Evolutionary conservation across 805 yeast species (phyloP).

Genomic region (Priceomyces haplophilus): DNA sequence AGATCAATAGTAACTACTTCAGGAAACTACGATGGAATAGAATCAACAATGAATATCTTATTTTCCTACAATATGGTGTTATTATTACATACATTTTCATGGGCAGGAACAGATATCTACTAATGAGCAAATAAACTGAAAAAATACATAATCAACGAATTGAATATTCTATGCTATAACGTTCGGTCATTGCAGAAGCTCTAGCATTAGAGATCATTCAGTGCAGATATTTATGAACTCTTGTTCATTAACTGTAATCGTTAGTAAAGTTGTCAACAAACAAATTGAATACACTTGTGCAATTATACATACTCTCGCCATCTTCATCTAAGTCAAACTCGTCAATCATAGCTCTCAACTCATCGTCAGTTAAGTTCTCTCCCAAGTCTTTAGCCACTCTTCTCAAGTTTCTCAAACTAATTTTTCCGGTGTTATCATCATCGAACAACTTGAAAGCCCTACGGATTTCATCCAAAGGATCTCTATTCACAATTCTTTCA

Average conservation of each 20-base stretch:
- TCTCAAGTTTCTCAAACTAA: conserved; percentile 75
- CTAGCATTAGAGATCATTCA: conserved; percentile 35
- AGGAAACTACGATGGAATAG: no score
- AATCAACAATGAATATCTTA: no score
- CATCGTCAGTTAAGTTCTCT: conserved; percentile 88
- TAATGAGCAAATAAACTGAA: not conserved
- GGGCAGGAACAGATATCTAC: no score
- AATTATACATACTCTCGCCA: conserved; percentile 64
- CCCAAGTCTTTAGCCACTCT: conserved; percentile 91
- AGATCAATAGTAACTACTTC: no score
- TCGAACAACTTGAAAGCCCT: conserved; percentile 90
- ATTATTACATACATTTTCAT: no score
- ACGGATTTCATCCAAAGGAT: conserved; percentile 87
- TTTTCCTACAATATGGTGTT: no score
- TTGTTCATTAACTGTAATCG: conserved; percentile 62
- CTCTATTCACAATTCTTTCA: conserved; percentile 77
- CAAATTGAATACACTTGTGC: not conserved
- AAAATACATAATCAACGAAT: not conserved
- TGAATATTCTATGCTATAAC: not conserved
- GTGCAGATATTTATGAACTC: conserved; percentile 89
- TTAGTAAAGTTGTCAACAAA: conserved; percentile 22
- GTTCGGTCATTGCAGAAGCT: not conserved
- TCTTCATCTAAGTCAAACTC: conserved; percentile 96
- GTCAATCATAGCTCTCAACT: conserved; percentile 92
- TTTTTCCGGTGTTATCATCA: conserved; percentile 83